Evolutionary conservation across 1,139 yeast genomes (phyloP).

Genomic region (Nakaseomyces uthaithaninus): DNA sequence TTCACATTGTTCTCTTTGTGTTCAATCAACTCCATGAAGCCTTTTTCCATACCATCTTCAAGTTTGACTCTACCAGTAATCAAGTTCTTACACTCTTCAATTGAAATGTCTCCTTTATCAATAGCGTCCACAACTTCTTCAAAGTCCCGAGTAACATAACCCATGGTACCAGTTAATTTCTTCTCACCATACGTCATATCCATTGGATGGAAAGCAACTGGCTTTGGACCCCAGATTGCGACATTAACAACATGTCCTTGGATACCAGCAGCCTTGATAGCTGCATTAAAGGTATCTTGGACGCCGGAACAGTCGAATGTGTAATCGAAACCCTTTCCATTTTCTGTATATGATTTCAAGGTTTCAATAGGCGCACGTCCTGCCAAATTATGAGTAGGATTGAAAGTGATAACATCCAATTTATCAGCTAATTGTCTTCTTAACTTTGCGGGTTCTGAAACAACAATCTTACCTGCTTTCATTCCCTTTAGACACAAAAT

Average conservation of each 20-base stretch:
- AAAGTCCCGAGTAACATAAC: conserved; percentile 42
- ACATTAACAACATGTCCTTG: conserved; percentile 46
- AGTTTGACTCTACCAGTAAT: conserved; percentile 40
- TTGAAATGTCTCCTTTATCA: conserved; percentile 36
- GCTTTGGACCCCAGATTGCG: conserved; percentile 43
- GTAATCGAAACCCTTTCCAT: conserved; percentile 38
- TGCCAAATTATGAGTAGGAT: conserved; percentile 38
- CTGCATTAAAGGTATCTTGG: conserved; percentile 38
- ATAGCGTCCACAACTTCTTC: conserved; percentile 42
- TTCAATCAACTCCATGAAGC: conserved; percentile 37
- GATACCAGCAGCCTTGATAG: conserved; percentile 36
- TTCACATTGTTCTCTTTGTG: conserved; percentile 43
- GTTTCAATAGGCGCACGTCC: conserved; percentile 28
- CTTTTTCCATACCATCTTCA: conserved; percentile 39
- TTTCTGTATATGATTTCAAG: conserved; percentile 34
- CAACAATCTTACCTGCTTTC: conserved; percentile 36
- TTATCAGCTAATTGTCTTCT: conserved; percentile 38
- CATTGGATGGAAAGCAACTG: conserved; percentile 40
- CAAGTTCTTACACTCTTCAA: conserved; percentile 35
- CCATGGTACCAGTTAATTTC: conserved; percentile 41
- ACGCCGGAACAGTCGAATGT: conserved; percentile 47
- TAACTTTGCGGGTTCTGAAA: conserved; percentile 46
- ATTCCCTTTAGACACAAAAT: conserved; percentile 41
- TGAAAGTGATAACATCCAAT: conserved; percentile 40
- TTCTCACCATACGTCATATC: conserved; percentile 40